Evolutionary conservation across 2,329 filamentous ascomycete species (phyloP).

Genomic region (Apiospora rasikravindrae): DNA sequence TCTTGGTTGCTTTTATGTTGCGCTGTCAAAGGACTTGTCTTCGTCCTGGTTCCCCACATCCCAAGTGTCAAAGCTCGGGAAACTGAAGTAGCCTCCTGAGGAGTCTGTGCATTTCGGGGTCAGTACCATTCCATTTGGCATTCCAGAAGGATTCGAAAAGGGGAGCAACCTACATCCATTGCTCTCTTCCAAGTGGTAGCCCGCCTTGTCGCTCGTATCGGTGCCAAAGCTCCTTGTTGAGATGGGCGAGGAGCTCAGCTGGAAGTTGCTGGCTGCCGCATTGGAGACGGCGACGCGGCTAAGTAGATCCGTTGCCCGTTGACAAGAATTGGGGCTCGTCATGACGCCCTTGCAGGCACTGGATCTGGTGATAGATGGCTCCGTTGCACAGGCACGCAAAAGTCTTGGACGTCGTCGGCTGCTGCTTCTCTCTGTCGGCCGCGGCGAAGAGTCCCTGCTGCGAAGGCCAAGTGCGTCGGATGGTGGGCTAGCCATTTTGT

Average conservation of each 20-base stretch:
- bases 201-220: constrained; percentile 33
- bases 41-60: constrained; percentile 52
- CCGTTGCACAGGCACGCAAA: constrained; percentile 60
- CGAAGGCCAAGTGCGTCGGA: constrained; percentile 42
- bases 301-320: constrained; percentile 60
- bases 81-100: constrained; percentile 69
- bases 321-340: constrained; percentile 52
- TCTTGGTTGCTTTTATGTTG: constrained; percentile 28
- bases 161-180: constrained; percentile 33
- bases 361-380: constrained; percentile 62
- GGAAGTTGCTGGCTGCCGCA: constrained; percentile 42
- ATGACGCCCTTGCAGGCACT: constrained; percentile 58
- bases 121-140: constrained; percentile 23
- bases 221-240: constrained; percentile 45
- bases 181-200: constrained; percentile 28
- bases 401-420: constrained; percentile 56
- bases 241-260: constrained; percentile 35
- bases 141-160: background rate
- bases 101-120: constrained; percentile 36
- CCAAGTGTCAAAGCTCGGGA: constrained; percentile 75
- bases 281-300: constrained; percentile 59
- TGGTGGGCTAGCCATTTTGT: constrained; percentile 43
- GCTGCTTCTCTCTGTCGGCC: constrained; percentile 35
- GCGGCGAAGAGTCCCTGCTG: constrained; percentile 48
- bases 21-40: constrained; percentile 40